These are phyloP conservation scores for Pythium sp. DNA, from an alignment of 352 stramenopile species.

Conservation along the genomic window DNA sequence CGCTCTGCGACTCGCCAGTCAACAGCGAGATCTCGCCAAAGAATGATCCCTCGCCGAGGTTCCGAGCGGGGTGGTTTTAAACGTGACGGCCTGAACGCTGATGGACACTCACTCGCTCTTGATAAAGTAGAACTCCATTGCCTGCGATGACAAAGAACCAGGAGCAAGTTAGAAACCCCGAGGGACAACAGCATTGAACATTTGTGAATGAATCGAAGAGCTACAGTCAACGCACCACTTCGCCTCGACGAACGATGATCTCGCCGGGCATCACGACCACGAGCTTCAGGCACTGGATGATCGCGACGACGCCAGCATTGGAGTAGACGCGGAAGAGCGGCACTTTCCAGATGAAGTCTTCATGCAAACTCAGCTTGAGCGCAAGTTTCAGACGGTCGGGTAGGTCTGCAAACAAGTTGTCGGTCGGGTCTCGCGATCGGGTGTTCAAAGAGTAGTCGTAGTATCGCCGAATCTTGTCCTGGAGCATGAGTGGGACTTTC, in stretches of 20 bases:
- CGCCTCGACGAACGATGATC: conserved; percentile 59
- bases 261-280: conserved; percentile 69
- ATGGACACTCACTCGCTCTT: conserved; percentile 61
- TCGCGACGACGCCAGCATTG: conserved; percentile 63
- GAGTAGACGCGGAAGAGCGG: conserved; percentile 70
- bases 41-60: conserved; percentile 70
- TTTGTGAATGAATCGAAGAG: not conserved
- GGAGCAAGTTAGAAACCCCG: not conserved
- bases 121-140: conserved; percentile 74
- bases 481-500: conserved; percentile 58
- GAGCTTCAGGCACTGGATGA: conserved; percentile 64
- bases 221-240: conserved; percentile 28
- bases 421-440: conserved; percentile 50
- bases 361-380: conserved; percentile 63
- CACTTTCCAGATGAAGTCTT: conserved; percentile 71
- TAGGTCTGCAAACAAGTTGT: conserved; percentile 67
- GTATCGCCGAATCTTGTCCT: conserved; percentile 73
- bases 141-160: not conserved
- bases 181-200: not conserved
- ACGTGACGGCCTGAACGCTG: conserved; percentile 27
- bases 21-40: conserved; percentile 72
- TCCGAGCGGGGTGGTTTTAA: conserved; percentile 45
- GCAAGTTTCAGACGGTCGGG: conserved; percentile 66
- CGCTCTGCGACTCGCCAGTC: conserved; percentile 45
- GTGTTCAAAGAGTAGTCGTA: conserved; percentile 75